Evolutionary conservation across 176 grass and related monocot genomes (phyloP), one percentile per base, ranked within the genome.

Genomic region (Ampelocalamus luodianensis): DNA sequence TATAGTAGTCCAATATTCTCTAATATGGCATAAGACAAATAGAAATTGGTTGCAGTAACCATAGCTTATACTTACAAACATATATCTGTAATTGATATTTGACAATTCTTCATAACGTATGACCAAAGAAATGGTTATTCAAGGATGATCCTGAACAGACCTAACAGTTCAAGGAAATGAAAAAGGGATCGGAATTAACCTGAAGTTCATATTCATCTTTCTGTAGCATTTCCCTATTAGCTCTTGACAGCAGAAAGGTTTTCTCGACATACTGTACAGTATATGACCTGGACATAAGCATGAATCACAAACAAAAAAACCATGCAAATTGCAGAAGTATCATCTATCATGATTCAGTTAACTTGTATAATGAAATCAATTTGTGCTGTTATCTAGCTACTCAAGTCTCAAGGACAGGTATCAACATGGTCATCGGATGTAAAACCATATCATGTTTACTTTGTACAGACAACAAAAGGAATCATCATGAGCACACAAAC

Each of bases 241-340:
- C 85, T 89, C 70, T 90, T 78, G 89, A 92, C 68, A 98, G 71
- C 8, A 59, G 49, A 81, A 98, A 98, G 62, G 39, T 90, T 87
- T 88, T 98, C 58, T 88, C 71, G 0, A 90, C 60, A 55, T 71
- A 69, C 71, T 98, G 88, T 84, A 74, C 27, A 85, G 50, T 84
- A 65, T 72, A 80, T 85, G 82, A 90, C 79, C 93, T 98, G 83
- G 53, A 90, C 37, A 91, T 71, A 94, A 78, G 46, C 62, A 76
- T 40, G 53, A 77, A 89, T 78, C 36, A 84, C 29, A 79, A 65
- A 87, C 16, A 56, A 90, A 18, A 34, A 76, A 63, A 71, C n/a
- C 58, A 85, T 65, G 69, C 17, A 77, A 73, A 76, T 79, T 76
- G 20, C 48, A 83, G 49, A 78, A 87, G 45, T 75, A 32, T 71